Evolutionary conservation across 371 early-diverging fungal species (phyloP), one percentile per base, ranked within the genome.

Genomic region (Mycotypha africana): DNA sequence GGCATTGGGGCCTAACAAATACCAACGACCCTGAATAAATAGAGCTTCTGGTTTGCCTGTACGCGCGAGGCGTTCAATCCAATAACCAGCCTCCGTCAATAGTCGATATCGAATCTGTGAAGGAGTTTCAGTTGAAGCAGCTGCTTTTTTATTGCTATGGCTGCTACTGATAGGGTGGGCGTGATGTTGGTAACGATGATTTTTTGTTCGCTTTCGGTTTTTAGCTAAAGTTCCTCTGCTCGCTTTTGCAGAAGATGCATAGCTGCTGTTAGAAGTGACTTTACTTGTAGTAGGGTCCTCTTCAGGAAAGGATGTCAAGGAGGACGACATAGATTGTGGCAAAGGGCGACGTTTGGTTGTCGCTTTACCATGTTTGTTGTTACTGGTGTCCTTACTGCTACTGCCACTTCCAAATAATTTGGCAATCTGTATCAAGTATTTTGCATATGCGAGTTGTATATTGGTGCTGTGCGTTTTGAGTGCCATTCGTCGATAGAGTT

Each of bases 401-500:
- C 3, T 17, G 14, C 19, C 17, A 14, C 38, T 16, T 19, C 38
- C 14, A 15, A 22, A 1, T 9, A 62, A 25, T 11, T 42, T 47
- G 1, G 60, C 50, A 33, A 81, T 67, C 31, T 76, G 70, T 12
- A 87, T 49, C 42, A 88, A 60, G 50, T 84, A 88, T 62, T 83
- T 82, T 8, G 86, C 85, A 56, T 81, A 88, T 23, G 85, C 79
- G 41, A 85, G 40, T 60, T 88, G 88, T 25, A 76, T 78, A 10
- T 77, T 58, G 20, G 65, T 59, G 46, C 85, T 80, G 43, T 78
- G 71, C n/a, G 85, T 84, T 58, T 86, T 85, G 58, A 65, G 74
- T 14, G 88, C 88, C 47, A 86, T 81, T 17, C 87, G 83, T 12
- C 88, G 81, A 47, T 85, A 86, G 38, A 76, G 78, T 49, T 81